Evolutionary conservation across 2,329 filamentous ascomycete species (phyloP), one percentile per base, ranked within the genome.

Genomic region (Torrubiellomyces zombiae): DNA sequence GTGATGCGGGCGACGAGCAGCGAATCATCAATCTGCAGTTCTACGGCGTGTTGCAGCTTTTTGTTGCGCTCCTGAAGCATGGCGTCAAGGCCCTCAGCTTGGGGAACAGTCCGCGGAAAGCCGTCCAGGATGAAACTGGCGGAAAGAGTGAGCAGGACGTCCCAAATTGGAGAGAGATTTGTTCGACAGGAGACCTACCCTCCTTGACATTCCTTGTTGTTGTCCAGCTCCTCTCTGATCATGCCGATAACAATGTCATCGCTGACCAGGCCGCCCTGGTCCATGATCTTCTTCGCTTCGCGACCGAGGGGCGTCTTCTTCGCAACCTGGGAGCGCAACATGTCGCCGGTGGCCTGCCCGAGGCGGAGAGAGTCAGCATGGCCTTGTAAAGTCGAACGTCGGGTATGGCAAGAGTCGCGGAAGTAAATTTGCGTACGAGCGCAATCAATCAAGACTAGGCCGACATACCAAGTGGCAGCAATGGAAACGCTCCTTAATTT

Each of bases 201-300:
- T 57, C 86, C 86, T 63, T 80, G 80, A 71, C 89, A 98, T 61
- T 98, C 86, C 46, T 69, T 58, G 64, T 98, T 98, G 58, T 67
- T 77, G 46, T 91, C 79, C 25, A 98, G 69, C 67, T 98, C 86
- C 52, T 76, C 79, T 72, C 89, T 86, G 64, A 98, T 98, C 89
- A 98, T 98, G 57, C 86, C 83, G 55, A 98, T 80, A 70, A 98
- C 86, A 50, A 98, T 98, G 51, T 95, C 86, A 56, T 98, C 89
- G 55, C 83, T 92, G 52, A 98, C 89, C 31, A 98, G 73, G 40
- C 86, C 86, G 43, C 89, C 89, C 52, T 86, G 78, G 50, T 98
- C 89, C 89, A 98, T 98, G 56, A 98, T 98, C 74, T 95, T 95
- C 75, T 98, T 98, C 38, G 89, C 89, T 63, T 94, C 83, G 49